Base-by-base conservation (phyloP, 164 flowering plant genomes). In the Umbellularia californica region DNA sequence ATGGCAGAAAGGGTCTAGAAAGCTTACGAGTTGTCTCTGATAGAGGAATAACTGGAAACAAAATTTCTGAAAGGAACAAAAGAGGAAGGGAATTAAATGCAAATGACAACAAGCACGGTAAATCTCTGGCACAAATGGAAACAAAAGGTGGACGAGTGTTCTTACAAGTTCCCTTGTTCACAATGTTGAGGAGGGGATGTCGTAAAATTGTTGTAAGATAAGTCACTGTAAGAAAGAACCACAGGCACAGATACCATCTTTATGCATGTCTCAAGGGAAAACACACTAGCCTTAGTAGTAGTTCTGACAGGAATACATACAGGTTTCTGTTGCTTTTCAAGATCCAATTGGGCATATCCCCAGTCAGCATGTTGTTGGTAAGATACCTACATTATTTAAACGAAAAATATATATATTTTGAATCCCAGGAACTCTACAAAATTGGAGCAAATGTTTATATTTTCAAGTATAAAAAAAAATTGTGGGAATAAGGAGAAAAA, bases 121-220 rank as follows among this genome's bases (percentile, higher is more conserved):
- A 55, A 55, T 55, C n/a, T 3, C n/a, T 4, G 60, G 60, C 17
- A 55, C 7, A 69, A 70, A 25, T 9, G 6, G 23, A 24, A 74
- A 22, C 58, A 33, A 47, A 51, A 51, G 19, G 64, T 1, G 60
- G 25, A 65, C 24, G 28, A 22, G 28, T 20, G 55, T 51, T 22
- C 70, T 58, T 67, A 77, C 74, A 77, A 10, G 27, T 52, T 68
- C 5, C 66, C 50, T 41, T 33, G 25, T 14, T 9, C 12, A 41
- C 71, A 72, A 33, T 2, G 1, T 71, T 22, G 70, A 33, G 65
- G 35, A 23, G 20, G 10, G 25, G 92, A 62, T 10, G 77, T 82
- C 0, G 89, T 82, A 79, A 93, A 93, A 71, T 88, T 90, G 82
- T 92, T 92, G 81, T 89, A 84, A 35, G 97, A 92, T 68, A 92